A percentile compares a stretch with the other conserved stretches of the same genome.
Evolutionary conservation across 1,139 yeast species (phyloP).

Genomic region (Meyerozyma carpophila): DNA sequence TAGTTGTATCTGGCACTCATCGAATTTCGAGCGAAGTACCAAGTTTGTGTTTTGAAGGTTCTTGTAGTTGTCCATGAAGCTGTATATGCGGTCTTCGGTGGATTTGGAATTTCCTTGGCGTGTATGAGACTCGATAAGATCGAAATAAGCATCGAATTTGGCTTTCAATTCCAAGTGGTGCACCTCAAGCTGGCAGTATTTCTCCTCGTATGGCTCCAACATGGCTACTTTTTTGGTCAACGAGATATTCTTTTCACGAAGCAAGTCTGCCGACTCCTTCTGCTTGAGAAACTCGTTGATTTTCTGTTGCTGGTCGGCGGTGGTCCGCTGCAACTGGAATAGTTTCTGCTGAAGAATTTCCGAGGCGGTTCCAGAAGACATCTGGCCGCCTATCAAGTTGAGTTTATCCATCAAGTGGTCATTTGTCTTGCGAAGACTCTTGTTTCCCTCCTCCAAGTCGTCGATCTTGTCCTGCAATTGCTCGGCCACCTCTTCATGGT

Average conservation of each 20-base stretch:
- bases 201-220: conserved; percentile 41
- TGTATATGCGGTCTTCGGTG: conserved; percentile 16
- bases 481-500: conserved; percentile 22
- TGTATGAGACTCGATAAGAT: conserved; percentile 20
- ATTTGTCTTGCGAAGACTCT: conserved; percentile 23
- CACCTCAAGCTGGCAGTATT: conserved; percentile 46
- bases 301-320: conserved; percentile 26
- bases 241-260: conserved; percentile 33
- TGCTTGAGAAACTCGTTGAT: conserved; percentile 27
- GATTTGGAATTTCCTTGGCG: conserved; percentile 16
- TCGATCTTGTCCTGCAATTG: conserved; percentile 23
- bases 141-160: conserved; percentile 31
- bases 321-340: conserved; percentile 25
- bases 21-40: conserved; percentile 32
- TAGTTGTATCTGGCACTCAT: conserved; percentile 21
- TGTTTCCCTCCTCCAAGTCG: conserved; percentile 16
- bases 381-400: conserved; percentile 6
- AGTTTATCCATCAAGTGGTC: conserved; percentile 49
- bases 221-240: conserved; percentile 31
- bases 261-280: conserved; percentile 33
- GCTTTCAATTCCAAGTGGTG: conserved; percentile 45
- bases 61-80: conserved; percentile 30
- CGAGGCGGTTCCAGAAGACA: conserved; percentile 12
- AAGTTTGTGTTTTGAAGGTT: conserved; percentile 33
- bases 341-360: conserved; percentile 25